Conservation (phyloP, 2,329 filamentous ascomycete genomes). For the Aspergillus sp. region DNA sequence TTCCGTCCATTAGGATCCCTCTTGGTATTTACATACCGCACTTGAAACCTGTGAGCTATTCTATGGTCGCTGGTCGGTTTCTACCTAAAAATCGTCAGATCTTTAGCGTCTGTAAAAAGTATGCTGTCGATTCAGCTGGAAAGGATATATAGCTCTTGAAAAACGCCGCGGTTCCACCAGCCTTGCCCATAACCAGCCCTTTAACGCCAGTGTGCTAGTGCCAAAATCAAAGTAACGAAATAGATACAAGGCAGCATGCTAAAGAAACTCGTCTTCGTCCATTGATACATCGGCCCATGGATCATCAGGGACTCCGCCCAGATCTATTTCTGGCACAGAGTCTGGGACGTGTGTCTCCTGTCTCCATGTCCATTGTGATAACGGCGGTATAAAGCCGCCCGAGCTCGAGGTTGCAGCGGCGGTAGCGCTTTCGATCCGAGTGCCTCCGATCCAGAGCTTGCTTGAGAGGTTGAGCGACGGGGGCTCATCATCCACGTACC, state of each 20-base stretch:
- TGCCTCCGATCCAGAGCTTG: conserved; percentile 37
- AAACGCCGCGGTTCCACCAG: not conserved
- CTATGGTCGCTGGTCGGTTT: too few relatives aligned
- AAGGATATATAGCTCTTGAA: not conserved
- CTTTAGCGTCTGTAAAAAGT: too few relatives aligned
- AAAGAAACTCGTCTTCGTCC: conserved; percentile 41
- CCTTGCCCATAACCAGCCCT: not conserved
- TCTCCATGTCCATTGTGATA: conserved; percentile 13
- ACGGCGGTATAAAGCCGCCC: conserved; percentile 18
- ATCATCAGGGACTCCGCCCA: conserved; percentile 16
- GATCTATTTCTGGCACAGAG: conserved; percentile 16
- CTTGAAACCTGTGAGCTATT: too few relatives aligned
- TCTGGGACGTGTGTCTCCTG: conserved; percentile 6
- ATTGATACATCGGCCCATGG: conserved; percentile 30
- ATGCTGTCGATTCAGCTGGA: not conserved
- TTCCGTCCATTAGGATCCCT: too few relatives aligned
- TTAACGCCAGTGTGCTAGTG: conserved; percentile 7
- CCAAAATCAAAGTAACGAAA: not conserved
- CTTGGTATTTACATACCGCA: too few relatives aligned
- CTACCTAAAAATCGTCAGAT: too few relatives aligned
- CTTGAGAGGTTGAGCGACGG: conserved; percentile 32
- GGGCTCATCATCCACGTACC: conserved; percentile 45
- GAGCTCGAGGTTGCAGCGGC: conserved; percentile 21
- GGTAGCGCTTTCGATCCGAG: conserved; percentile 26
- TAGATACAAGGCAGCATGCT: not conserved